Conservation (phyloP, 2,329 filamentous ascomycete genomes). For the Pseudogymnoascus destructans region DNA sequence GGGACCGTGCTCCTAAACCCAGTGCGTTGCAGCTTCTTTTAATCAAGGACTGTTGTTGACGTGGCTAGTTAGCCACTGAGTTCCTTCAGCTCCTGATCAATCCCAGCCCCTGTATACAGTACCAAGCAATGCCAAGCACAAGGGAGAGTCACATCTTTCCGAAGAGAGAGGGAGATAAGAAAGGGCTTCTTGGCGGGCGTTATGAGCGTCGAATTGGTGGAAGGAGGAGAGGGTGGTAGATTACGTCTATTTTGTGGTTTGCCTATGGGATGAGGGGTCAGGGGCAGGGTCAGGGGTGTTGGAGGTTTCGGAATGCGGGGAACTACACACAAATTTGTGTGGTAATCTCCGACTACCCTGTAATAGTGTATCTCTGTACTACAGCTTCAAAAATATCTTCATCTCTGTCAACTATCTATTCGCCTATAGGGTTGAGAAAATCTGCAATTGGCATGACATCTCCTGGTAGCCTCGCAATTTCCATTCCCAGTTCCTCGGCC, state of each 20-base stretch:
- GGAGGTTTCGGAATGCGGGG: too few species aligned
- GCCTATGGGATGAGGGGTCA: too few species aligned
- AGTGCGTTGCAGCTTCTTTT: not conserved
- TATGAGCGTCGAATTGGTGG: not conserved
- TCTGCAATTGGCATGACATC: too few species aligned
- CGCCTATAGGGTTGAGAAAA: too few species aligned
- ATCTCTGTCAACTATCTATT: too few species aligned
- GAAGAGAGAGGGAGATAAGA: constrained; percentile 3
- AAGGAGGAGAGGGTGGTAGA: not conserved
- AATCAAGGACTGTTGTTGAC: not conserved
- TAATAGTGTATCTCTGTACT: too few species aligned
- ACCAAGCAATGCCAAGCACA: constrained; percentile 5
- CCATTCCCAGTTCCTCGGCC: too few species aligned
- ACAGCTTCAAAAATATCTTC: too few species aligned
- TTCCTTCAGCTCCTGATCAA: not conserved
- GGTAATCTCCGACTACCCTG: too few species aligned
- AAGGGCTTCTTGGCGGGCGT: not conserved
- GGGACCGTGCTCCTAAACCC: not conserved
- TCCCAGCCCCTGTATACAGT: not conserved
- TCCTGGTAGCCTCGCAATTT: too few species aligned
- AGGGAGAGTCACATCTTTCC: not conserved
- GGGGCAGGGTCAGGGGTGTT: too few species aligned
- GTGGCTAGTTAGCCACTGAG: not conserved
- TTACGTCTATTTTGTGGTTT: not conserved
- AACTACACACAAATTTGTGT: too few species aligned